These are phyloP conservation scores for Wilcoxina mikolae DNA, from an alignment of 495 filamentous ascomycete species.

Conservation along the genomic window DNA sequence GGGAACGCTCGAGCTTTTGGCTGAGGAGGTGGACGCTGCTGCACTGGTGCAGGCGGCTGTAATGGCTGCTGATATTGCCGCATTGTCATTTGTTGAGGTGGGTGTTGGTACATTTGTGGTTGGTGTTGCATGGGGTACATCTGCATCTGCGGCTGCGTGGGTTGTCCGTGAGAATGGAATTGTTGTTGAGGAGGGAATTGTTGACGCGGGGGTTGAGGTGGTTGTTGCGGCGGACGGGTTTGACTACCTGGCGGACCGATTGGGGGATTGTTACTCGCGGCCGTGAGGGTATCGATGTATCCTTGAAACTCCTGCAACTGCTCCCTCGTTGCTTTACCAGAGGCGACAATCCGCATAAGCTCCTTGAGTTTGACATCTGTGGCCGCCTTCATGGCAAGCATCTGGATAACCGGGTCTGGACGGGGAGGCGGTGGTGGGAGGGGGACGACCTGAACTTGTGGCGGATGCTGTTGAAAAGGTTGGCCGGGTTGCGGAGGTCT, in stretches of 20 bases:
- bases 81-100: conserved; percentile 12
- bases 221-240: conserved; percentile 13
- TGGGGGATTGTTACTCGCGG: conserved; percentile 14
- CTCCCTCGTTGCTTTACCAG: conserved; percentile 61
- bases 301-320: conserved; percentile 79
- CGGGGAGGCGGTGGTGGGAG: conserved; percentile 26
- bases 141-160: conserved; percentile 10
- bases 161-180: conserved; percentile 11
- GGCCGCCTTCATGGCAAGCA: conserved; percentile 72
- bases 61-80: conserved; percentile 3
- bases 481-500: conserved; percentile 15
- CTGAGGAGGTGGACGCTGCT: conserved; percentile 34
- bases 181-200: conserved; percentile 13
- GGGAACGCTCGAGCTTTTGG: conserved; percentile 26
- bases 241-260: conserved; percentile 7
- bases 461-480: conserved; percentile 28
- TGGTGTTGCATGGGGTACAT: conserved; percentile 16
- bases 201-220: conserved; percentile 7
- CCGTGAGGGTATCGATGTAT: conserved; percentile 70
- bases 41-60: conserved; percentile 5
- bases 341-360: conserved; percentile 91
- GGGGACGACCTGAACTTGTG: conserved; percentile 22
- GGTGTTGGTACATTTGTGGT: conserved; percentile 14
- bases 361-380: conserved; percentile 76
- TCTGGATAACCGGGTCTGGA: conserved; percentile 88